Evolutionary conservation across 352 stramenopile genomes (phyloP).

Genomic region (Phytophthora macrochlamydospora): DNA sequence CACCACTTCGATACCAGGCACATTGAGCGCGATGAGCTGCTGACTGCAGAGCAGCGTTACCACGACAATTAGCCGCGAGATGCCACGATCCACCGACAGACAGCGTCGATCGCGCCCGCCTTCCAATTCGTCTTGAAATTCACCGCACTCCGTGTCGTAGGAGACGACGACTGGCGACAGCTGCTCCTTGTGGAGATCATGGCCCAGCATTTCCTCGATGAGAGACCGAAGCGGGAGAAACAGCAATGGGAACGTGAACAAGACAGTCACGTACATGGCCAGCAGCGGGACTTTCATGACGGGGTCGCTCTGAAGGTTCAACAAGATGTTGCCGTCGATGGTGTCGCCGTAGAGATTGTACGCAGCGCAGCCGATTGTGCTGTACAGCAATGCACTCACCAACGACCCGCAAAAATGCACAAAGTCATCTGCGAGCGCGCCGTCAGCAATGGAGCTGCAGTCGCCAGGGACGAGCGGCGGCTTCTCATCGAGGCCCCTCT

Average conservation of each 20-base stretch:
- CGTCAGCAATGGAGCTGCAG: conserved; percentile 16
- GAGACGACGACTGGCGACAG: not conserved
- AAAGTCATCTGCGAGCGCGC: conserved; percentile 43
- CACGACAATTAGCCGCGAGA: conserved; percentile 20
- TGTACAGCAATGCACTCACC: conserved; percentile 58
- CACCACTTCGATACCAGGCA: conserved; percentile 56
- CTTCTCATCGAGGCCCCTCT: conserved; percentile 41
- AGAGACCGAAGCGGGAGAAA: conserved; percentile 51
- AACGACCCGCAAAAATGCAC: conserved; percentile 46
- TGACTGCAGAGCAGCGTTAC: conserved; percentile 26
- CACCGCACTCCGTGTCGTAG: conserved; percentile 8
- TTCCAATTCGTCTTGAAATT: conserved; percentile 11
- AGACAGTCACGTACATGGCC: conserved; percentile 46
- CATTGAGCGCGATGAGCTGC: conserved; percentile 40
- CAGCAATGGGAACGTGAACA: conserved; percentile 58
- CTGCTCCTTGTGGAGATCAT: conserved; percentile 7
- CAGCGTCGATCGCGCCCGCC: not conserved
- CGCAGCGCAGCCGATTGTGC: conserved; percentile 46
- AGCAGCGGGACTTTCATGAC: conserved; percentile 50
- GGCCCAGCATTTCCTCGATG: conserved; percentile 34
- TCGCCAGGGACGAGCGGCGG: conserved; percentile 26
- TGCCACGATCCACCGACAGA: not conserved
- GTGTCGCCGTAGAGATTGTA: conserved; percentile 48
- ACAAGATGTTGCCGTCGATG: conserved; percentile 54
- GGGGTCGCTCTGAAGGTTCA: conserved; percentile 52